These are phyloP conservation scores for Aspergillus neotritici DNA, from an alignment of 2,329 filamentous ascomycete genomes.

Conservation along the genomic window DNA sequence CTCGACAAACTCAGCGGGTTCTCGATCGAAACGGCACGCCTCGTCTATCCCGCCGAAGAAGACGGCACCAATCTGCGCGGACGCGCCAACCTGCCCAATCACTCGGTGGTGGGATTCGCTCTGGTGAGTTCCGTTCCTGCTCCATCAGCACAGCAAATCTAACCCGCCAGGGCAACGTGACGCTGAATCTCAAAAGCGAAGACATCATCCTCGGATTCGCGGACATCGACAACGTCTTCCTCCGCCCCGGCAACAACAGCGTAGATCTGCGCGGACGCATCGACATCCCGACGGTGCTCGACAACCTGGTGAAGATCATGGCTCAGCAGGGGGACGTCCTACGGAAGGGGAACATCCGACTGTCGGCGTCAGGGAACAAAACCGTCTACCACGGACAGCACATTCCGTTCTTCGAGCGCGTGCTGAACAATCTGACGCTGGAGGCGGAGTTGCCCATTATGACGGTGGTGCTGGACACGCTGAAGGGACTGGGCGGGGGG, in stretches of 20 bases:
- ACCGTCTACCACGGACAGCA: slow-evolving; percentile 41
- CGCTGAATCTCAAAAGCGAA: slow-evolving; percentile 41
- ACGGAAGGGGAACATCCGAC: slow-evolving; percentile 36
- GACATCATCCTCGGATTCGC: slow-evolving; percentile 39
- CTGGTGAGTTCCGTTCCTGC: slow-evolving; percentile 10
- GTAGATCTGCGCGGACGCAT: slow-evolving; percentile 14
- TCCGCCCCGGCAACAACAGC: slow-evolving; percentile 43
- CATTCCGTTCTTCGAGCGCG: slow-evolving; percentile 42
- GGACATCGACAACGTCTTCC: slow-evolving; percentile 34
- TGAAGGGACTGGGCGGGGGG: slow-evolving; percentile 2
- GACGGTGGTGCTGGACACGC: slow-evolving; percentile 31
- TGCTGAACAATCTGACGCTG: slow-evolving; percentile 40
- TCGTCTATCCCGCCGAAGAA: slow-evolving; percentile 33
- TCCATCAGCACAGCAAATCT: background rate
- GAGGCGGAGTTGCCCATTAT: slow-evolving; percentile 35
- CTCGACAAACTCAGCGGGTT: slow-evolving; percentile 40
- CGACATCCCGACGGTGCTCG: slow-evolving; percentile 34
- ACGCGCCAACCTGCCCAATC: slow-evolving; percentile 43
- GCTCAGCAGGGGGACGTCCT: slow-evolving; percentile 35
- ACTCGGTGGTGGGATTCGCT: slow-evolving; percentile 39
- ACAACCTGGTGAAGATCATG: slow-evolving; percentile 41
- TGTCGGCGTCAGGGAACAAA: slow-evolving; percentile 40
- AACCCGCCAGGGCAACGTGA: slow-evolving; percentile 38
- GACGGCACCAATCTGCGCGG: slow-evolving; percentile 43
- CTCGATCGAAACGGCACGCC: slow-evolving; percentile 29